Percentiles rank a stretch among this genome's conserved stretches.
Conservation (phyloP, 192 early-diverging fungal species). For the Lunasporangiospora selenospora region DNA sequence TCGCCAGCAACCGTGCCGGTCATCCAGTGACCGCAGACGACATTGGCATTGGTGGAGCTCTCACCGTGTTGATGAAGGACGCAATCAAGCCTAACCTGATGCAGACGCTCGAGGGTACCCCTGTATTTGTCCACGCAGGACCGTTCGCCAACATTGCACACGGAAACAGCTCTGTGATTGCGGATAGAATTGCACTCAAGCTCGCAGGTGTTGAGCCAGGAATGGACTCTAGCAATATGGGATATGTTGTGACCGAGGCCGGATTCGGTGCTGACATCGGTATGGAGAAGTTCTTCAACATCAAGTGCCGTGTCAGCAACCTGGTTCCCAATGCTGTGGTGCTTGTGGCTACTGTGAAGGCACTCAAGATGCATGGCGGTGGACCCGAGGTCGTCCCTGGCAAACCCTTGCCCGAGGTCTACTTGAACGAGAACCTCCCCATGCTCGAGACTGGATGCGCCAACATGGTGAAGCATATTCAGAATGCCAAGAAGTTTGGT, state of each 20-base stretch:
- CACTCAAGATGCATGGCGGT: slow-evolving; percentile 98
- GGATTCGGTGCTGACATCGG: slow-evolving; percentile 99
- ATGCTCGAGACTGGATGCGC: slow-evolving; percentile 82
- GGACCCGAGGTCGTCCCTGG: slow-evolving; percentile 86
- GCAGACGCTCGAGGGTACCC: slow-evolving; percentile 99
- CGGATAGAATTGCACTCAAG: slow-evolving; percentile 95
- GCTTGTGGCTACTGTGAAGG: slow-evolving; percentile 92
- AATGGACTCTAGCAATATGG: slow-evolving; percentile 63
- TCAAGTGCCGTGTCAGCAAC: slow-evolving; percentile 95
- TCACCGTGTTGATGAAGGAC: slow-evolving; percentile 98
- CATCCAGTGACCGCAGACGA: slow-evolving; percentile 95
- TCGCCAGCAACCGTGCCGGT: slow-evolving; percentile 83
- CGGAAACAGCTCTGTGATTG: slow-evolving; percentile 95
- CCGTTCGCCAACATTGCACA: slow-evolving; percentile 99
- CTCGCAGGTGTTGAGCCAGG: slow-evolving; percentile 78
- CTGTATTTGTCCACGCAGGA: slow-evolving; percentile 98
- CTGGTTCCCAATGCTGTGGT: slow-evolving; percentile 91
- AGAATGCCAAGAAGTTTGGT: slow-evolving; percentile 90
- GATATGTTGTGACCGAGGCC: slow-evolving; percentile 97
- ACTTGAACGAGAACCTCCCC: slow-evolving; percentile 86
- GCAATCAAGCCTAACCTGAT: slow-evolving; percentile 98
- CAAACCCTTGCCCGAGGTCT: slow-evolving; percentile 89
- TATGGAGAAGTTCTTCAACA: slow-evolving; percentile 99
- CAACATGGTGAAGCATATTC: slow-evolving; percentile 92
- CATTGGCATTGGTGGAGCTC: slow-evolving; percentile 92